These are phyloP conservation scores for Phytophthora vignae DNA, from an alignment of 352 stramenopile species.

Conservation along the genomic window DNA sequence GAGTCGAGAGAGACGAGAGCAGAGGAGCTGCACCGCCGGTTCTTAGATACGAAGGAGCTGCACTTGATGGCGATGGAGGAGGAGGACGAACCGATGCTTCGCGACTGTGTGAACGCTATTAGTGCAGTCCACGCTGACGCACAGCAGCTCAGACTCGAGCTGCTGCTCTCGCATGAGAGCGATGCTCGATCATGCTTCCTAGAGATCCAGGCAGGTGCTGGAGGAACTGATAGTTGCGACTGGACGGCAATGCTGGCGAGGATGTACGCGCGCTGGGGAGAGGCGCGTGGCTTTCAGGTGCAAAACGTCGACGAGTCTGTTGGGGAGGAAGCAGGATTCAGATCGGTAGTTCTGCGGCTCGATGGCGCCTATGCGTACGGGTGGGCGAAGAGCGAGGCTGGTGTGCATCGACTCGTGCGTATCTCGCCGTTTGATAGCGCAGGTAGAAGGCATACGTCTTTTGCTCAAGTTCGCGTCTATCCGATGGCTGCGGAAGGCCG, in stretches of 20 bases:
- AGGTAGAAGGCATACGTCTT: slow-evolving; percentile 94
- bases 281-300: slow-evolving; percentile 54
- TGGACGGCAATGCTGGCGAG: slow-evolving; percentile 96
- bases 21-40: slow-evolving; percentile 47
- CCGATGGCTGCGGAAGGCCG: slow-evolving; percentile 53
- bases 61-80: slow-evolving; percentile 72
- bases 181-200: slow-evolving; percentile 77
- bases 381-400: slow-evolving; percentile 94
- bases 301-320: slow-evolving; percentile 92
- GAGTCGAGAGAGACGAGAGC: slow-evolving; percentile 56
- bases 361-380: slow-evolving; percentile 91
- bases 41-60: slow-evolving; percentile 74
- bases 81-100: slow-evolving; percentile 53
- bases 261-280: slow-evolving; percentile 94
- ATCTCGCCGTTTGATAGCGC: slow-evolving; percentile 96
- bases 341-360: slow-evolving; percentile 63
- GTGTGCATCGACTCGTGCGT: slow-evolving; percentile 95
- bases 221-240: slow-evolving; percentile 96
- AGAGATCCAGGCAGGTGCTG: slow-evolving; percentile 83
- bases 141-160: slow-evolving; percentile 66
- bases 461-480: slow-evolving; percentile 90
- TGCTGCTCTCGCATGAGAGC: slow-evolving; percentile 65
- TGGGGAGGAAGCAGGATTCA: slow-evolving; percentile 75
- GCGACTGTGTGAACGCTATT: slow-evolving; percentile 62
- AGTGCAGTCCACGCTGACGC: slow-evolving; percentile 42